These are phyloP conservation scores for Sphenostylis stenocarpa DNA, from an alignment of 306 rosid species.

Conservation along the genomic window DNA sequence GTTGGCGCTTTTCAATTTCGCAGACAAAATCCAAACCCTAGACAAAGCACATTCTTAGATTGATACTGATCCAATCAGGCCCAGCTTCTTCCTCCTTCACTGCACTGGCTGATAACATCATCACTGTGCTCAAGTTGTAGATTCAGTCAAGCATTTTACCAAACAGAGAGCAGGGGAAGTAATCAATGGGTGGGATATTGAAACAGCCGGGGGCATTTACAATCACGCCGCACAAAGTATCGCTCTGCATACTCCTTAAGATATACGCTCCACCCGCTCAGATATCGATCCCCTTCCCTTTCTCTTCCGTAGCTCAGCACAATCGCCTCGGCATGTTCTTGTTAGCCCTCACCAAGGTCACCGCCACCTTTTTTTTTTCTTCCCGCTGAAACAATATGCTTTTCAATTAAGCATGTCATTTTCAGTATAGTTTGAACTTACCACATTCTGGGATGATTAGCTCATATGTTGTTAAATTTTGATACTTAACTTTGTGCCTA, in stretches of 20 bases:
- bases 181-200: conserved; percentile 60
- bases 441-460: background rate
- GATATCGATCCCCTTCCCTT: conserved; percentile 65
- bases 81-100: background rate
- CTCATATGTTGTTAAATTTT: background rate
- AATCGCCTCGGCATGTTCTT: conserved; percentile 82
- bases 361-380: background rate
- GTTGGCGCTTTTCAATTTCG: background rate
- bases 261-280: conserved; percentile 76
- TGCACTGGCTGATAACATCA: background rate
- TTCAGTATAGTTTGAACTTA: background rate
- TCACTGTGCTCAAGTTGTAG: background rate
- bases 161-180: background rate
- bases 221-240: conserved; percentile 90
- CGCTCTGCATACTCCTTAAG: conserved; percentile 80
- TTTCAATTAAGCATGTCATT: background rate
- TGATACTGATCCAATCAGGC: background rate
- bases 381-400: background rate
- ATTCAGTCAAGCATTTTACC: conserved; percentile 28
- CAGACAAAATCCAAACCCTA: conserved; percentile 28
- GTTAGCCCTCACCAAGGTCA: conserved; percentile 80
- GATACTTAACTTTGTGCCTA: background rate
- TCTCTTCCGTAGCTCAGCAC: conserved; percentile 75
- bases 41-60: background rate
- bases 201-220: conserved; percentile 72